phyloP scores from a whole-genome alignment of 2,329 filamentous ascomycete species.

The Neonectria ditissima region DNA sequence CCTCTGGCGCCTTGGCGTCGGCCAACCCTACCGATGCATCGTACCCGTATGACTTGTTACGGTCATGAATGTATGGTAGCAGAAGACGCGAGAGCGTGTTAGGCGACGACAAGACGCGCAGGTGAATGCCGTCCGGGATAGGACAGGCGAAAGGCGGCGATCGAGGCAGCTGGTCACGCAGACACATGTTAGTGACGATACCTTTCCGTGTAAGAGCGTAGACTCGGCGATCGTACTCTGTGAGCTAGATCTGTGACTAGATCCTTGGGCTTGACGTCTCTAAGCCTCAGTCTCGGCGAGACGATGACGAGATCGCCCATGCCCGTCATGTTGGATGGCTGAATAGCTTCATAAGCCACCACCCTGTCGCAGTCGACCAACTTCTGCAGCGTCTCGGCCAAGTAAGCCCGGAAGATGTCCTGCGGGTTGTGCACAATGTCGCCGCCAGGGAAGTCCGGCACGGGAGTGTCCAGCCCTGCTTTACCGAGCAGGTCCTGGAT shows the following conservation, averaged over 20 bases:
- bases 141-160: constrained; percentile 39
- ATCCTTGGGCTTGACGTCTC: constrained; percentile 26
- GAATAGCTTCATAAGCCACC: constrained; percentile 44
- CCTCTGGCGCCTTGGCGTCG: constrained; percentile 24
- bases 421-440: constrained; percentile 43
- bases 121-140: constrained; percentile 40
- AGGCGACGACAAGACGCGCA: constrained; percentile 38
- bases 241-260: constrained; percentile 36
- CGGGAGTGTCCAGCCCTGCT: constrained; percentile 37
- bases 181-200: constrained; percentile 24
- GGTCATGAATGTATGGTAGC: constrained; percentile 39
- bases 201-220: not conserved
- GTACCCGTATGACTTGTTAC: constrained; percentile 35
- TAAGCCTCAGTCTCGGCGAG: constrained; percentile 40
- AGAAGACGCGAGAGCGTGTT: constrained; percentile 39
- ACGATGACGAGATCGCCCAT: constrained; percentile 44
- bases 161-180: constrained; percentile 33
- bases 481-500: constrained; percentile 37
- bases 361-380: constrained; percentile 36
- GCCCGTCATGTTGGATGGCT: constrained; percentile 41
- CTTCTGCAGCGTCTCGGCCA: constrained; percentile 38
- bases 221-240: constrained; percentile 25
- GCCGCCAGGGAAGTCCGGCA: constrained; percentile 37
- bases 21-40: constrained; percentile 34
- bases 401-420: constrained; percentile 43